A percentile compares a stretch with the other conserved stretches of the same genome.
phyloP scores from a whole-genome alignment of 495 filamentous ascomycete species.

The Aspergillus avenaceus region DNA sequence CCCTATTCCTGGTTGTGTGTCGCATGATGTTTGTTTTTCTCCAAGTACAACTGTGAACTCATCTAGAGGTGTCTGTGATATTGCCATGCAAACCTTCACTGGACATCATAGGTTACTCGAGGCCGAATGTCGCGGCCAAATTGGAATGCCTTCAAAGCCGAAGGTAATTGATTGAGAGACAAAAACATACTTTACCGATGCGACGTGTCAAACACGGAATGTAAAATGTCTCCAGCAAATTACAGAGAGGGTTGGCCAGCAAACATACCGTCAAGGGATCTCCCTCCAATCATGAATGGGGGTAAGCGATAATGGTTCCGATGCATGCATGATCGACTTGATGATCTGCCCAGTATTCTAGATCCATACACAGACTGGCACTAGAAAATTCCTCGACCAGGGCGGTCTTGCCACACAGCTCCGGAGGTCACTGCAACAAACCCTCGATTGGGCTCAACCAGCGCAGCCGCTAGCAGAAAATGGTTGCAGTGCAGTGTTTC shows the following conservation, averaged over 20 bases:
- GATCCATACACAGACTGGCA: not conserved
- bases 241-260: not conserved
- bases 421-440: not conserved
- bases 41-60: too few species aligned
- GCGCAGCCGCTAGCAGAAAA: not conserved
- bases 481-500: slow-evolving; percentile 1
- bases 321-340: not conserved
- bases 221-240: not conserved
- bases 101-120: too few species aligned
- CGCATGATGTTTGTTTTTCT: too few species aligned
- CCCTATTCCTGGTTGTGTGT: too few species aligned
- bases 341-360: not conserved
- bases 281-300: not conserved
- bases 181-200: not conserved
- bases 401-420: not conserved
- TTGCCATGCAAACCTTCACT: too few species aligned
- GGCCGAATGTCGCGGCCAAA: too few species aligned
- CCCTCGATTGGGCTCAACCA: not conserved
- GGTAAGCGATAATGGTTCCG: not conserved
- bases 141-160: too few species aligned
- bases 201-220: not conserved
- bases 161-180: too few species aligned
- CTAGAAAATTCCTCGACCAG: not conserved
- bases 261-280: not conserved
- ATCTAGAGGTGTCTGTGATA: too few species aligned